phyloP scores from a whole-genome alignment of 2,329 filamentous ascomycete species.

The Talaromyces piceae region DNA sequence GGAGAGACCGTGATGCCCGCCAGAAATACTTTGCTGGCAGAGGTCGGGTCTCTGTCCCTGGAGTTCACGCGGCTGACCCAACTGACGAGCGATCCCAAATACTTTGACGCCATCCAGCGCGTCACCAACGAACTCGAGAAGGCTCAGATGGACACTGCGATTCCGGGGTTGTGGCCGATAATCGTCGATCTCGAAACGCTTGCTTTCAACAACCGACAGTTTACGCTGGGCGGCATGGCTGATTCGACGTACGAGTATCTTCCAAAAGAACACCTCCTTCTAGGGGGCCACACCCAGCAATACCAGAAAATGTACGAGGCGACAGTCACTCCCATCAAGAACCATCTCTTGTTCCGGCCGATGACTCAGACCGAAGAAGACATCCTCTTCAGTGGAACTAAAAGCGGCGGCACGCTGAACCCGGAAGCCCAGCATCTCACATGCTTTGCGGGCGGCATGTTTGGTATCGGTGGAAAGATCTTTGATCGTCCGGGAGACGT shows the following conservation, averaged over 20 bases:
- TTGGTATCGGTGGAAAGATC: conserved; percentile 51
- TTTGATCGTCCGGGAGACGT: conserved; percentile 50
- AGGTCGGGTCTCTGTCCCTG: conserved; percentile 73
- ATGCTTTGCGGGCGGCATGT: conserved; percentile 57
- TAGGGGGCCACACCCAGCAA: conserved; percentile 34
- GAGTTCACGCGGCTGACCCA: conserved; percentile 88
- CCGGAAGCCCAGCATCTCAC: conserved; percentile 49
- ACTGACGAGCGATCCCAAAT: conserved; percentile 70
- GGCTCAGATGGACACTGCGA: conserved; percentile 60
- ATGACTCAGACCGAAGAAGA: conserved; percentile 35
- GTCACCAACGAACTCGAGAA: conserved; percentile 72
- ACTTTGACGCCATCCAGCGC: conserved; percentile 81
- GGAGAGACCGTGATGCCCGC: conserved; percentile 37
- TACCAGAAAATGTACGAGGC: conserved; percentile 38
- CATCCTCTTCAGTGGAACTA: conserved; percentile 34
- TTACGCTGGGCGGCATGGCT: conserved; percentile 39
- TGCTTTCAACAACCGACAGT: conserved; percentile 25
- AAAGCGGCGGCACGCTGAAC: conserved; percentile 18
- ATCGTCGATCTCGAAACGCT: conserved; percentile 52
- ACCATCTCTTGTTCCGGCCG: conserved; percentile 37
- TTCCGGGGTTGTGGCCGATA: conserved; percentile 76
- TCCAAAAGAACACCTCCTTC: conserved; percentile 42
- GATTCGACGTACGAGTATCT: conserved; percentile 46
- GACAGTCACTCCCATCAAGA: conserved; percentile 32
- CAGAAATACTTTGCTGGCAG: conserved; percentile 59